phyloP scores from a whole-genome alignment of 139 green algal species.

The Zygnema cylindricum region DNA sequence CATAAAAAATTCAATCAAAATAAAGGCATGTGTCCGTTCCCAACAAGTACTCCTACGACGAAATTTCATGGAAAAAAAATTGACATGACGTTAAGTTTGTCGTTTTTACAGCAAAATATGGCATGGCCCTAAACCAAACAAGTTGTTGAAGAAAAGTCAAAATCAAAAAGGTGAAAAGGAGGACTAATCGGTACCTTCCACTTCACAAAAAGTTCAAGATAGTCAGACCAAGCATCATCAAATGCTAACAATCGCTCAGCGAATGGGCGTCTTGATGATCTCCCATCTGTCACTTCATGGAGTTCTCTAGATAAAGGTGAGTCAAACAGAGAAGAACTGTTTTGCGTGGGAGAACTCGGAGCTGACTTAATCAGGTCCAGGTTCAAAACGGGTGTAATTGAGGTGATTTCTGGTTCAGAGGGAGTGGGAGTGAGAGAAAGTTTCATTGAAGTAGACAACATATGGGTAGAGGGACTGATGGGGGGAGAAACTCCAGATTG shows the following conservation, averaged over 20 bases:
- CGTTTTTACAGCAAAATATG: no score
- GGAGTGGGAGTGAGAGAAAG: background rate
- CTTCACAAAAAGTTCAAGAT: slow-evolving; percentile 89
- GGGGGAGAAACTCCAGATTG: background rate
- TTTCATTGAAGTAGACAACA: background rate
- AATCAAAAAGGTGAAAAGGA: no score
- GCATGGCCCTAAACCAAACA: no score
- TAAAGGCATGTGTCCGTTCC: no score
- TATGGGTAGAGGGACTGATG: background rate
- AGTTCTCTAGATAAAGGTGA: background rate
- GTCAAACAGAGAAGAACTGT: background rate
- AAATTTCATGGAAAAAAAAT: no score
- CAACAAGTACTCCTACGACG: no score
- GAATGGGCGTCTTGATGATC: slow-evolving; percentile 9
- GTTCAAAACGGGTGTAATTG: background rate
- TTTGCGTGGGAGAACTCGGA: background rate
- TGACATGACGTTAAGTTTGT: no score
- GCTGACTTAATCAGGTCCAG: background rate
- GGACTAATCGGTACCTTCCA: slow-evolving; percentile 91
- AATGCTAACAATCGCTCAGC: slow-evolving; percentile 68
- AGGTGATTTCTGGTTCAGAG: background rate
- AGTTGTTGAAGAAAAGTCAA: no score
- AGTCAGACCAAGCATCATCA: slow-evolving; percentile 83
- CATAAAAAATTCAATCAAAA: no score
- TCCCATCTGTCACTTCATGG: background rate